Evolutionary conservation across 345 rosid genomes (phyloP), one percentile per base, ranked within the genome.

Genomic region (Euphorbia lathyris): DNA sequence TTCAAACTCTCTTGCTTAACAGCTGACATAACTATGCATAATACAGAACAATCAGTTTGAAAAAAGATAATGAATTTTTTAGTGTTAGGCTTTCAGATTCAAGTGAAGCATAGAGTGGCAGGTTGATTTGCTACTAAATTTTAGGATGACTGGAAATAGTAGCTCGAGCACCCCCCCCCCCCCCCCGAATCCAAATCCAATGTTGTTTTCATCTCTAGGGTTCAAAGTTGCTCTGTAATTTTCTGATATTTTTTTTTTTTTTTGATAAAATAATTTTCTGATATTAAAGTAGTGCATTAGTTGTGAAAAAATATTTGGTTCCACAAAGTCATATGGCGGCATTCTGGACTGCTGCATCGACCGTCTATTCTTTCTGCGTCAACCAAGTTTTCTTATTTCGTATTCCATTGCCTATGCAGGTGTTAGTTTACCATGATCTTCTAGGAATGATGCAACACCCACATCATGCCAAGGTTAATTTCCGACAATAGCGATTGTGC

Each of bases 391-490:
- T 20, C 1, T 30, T 10, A 36, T 32, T 10, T n/a, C 19, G 19
- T 51, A 22, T 12, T 22, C 17, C 25, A 3, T 38, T 40, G 43
- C 66, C 60, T n/a, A 65, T 84, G 73, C 81, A 94, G 93, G 97
- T 86, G 29, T 82, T 91, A 20, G 96, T 91, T 70, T 91, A 90
- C 85, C 97, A 90, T 77, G 99, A 95, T 76, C 88, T 95, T 45
- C 74, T 95, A 60, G 99, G 97, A 75, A 92, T 95, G 97, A 70
- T 90, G 83, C 99, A 86, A 73, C 99, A 95, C 70, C 99, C 99
- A 23, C 96, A 92, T 74, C 98, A 95, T 81, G 99, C 98, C 60
- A 95, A 95, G 97, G 99, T 92, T 43, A 36, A 45, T 12, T 45
- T 70, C 64, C 20, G 29, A 12, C 19, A 3, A 56, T 69, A 58